A percentile compares a stretch with the other conserved stretches of the same genome.
Evolutionary conservation across 768 basidiomycete genomes (phyloP).

Genomic region (Boletellus sp.): DNA sequence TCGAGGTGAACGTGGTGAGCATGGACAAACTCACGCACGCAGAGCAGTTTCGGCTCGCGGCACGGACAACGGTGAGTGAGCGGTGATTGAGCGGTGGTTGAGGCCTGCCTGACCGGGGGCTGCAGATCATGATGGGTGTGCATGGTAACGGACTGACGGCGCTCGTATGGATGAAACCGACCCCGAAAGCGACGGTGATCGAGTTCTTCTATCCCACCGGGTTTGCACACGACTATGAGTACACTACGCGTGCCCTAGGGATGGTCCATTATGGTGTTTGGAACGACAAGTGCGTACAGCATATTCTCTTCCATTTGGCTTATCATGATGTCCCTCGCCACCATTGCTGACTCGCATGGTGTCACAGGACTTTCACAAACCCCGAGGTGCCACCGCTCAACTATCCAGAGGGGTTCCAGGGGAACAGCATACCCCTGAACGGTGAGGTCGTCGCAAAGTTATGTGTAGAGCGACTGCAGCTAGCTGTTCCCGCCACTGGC

Average conservation of each 20-base stretch:
- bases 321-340: background rate
- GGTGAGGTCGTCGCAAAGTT: slow-evolving; percentile 62
- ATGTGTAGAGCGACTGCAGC: slow-evolving; percentile 48
- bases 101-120: background rate
- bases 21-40: slow-evolving; percentile 77
- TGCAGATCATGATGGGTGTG: slow-evolving; percentile 89
- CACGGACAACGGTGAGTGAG: slow-evolving; percentile 72
- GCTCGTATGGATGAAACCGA: slow-evolving; percentile 89
- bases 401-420: slow-evolving; percentile 87
- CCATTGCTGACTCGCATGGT: background rate
- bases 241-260: slow-evolving; percentile 74
- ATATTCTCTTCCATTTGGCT: background rate
- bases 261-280: slow-evolving; percentile 86
- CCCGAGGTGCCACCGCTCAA: slow-evolving; percentile 63
- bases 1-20: slow-evolving; percentile 84
- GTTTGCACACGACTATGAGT: slow-evolving; percentile 85
- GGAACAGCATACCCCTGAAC: slow-evolving; percentile 83
- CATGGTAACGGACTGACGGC: slow-evolving; percentile 91
- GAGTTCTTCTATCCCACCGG: slow-evolving; percentile 87
- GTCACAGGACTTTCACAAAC: slow-evolving; percentile 62
- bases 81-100: background rate
- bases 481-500: background rate
- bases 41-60: slow-evolving; percentile 80
- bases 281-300: slow-evolving; percentile 53
- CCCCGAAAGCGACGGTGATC: slow-evolving; percentile 78